Conservation (phyloP, 352 stramenopile genomes). For the Blastocystis sp. region DNA sequence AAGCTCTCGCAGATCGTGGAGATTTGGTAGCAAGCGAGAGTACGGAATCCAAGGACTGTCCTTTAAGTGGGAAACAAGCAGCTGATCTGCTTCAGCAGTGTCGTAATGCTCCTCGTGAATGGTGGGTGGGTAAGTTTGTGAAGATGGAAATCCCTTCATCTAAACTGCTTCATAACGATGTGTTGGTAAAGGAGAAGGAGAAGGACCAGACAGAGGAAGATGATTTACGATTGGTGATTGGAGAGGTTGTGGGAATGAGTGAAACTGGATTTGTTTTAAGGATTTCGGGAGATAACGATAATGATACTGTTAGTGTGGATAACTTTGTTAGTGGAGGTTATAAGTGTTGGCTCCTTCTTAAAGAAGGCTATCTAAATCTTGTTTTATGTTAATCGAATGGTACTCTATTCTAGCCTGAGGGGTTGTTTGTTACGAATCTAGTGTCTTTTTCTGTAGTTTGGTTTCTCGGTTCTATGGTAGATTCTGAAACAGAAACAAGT, state of each 20-base stretch:
- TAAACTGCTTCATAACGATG: not conserved
- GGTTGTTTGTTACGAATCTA: not conserved
- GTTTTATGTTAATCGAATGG: not conserved
- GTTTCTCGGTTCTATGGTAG: not conserved
- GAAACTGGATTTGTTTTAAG: slow-evolving; percentile 56
- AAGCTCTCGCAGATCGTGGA: not conserved
- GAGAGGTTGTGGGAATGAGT: slow-evolving; percentile 46
- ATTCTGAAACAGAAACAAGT: not conserved
- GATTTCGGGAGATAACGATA: not conserved
- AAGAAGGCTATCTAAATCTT: slow-evolving; percentile 52
- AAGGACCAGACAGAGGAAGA: slow-evolving; percentile 1
- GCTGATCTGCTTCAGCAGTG: slow-evolving; percentile 8
- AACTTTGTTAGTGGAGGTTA: slow-evolving; percentile 17
- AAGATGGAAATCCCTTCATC: slow-evolving; percentile 31
- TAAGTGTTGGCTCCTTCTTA: slow-evolving; percentile 53
- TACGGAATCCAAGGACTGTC: not conserved
- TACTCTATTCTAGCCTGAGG: not conserved
- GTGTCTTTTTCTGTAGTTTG: not conserved
- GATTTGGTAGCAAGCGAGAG: not conserved
- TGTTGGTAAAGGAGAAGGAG: not conserved
- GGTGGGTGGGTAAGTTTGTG: slow-evolving; percentile 60
- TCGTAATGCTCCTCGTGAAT: not conserved
- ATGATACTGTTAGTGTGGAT: slow-evolving; percentile 30
- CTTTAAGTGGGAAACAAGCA: not conserved
- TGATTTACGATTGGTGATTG: not conserved